A percentile compares a stretch with the other conserved stretches of the same genome.
Evolutionary conservation across 1,284 basidiomycete genomes (phyloP).

Genomic region (Puccinia brachypodii): DNA sequence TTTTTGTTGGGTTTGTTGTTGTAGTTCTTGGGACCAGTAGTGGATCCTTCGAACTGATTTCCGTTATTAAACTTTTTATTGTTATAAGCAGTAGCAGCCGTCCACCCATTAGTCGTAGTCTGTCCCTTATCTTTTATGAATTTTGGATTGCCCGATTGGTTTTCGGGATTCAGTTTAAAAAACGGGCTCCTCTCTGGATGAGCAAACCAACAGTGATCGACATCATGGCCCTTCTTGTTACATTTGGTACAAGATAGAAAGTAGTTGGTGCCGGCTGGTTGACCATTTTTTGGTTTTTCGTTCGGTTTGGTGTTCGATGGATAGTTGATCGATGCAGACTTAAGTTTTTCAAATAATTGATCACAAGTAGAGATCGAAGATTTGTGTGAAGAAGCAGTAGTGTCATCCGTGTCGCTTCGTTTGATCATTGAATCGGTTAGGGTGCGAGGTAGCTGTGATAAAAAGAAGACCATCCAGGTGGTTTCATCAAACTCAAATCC

Average conservation of each 20-base stretch:
- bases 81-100: neutral
- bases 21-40: neutral
- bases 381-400: neutral
- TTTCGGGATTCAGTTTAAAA: neutral
- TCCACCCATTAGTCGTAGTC: neutral
- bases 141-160: neutral
- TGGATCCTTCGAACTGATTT: neutral
- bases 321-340: neutral
- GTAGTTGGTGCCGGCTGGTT: neutral
- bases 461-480: conserved; percentile 13
- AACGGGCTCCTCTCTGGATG: conserved; percentile 19
- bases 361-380: conserved; percentile 8
- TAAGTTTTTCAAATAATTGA: conserved; percentile 9
- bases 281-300: neutral
- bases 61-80: conserved; percentile 7
- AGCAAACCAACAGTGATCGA: conserved; percentile 1
- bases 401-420: neutral
- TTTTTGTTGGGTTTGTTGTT: conserved; percentile 4
- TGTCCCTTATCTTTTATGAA: neutral
- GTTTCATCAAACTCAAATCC: conserved; percentile 20
- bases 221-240: conserved; percentile 18
- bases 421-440: conserved; percentile 17
- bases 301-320: neutral
- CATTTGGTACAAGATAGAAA: neutral
- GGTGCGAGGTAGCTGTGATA: neutral